phyloP scores from a whole-genome alignment of 2,329 filamentous ascomycete species.

The Fusarium floridanum region DNA sequence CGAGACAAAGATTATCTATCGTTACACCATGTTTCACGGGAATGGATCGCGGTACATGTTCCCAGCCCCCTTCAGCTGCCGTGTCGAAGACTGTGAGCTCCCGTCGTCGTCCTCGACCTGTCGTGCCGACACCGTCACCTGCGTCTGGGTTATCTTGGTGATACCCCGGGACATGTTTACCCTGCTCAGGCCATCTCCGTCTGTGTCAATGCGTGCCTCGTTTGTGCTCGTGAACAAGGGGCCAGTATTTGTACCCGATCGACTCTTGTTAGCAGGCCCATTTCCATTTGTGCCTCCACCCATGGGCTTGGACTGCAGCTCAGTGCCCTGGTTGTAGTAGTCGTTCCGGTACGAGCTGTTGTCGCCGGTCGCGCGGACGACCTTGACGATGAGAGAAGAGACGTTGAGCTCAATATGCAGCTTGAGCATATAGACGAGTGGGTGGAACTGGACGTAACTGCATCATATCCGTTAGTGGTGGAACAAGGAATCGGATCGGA shows the following conservation, averaged over 20 bases:
- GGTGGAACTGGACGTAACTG: constrained; percentile 45
- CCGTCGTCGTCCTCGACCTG: constrained; percentile 33
- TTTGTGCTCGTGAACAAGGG: constrained; percentile 27
- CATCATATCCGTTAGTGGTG: background rate
- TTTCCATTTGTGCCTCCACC: constrained; percentile 1
- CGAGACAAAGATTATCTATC: background rate
- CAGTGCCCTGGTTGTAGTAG: constrained; percentile 25
- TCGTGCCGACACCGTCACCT: constrained; percentile 34
- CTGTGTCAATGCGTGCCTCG: constrained; percentile 27
- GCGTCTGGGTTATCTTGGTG: constrained; percentile 42
- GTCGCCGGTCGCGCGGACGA: constrained; percentile 42
- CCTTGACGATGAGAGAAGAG: constrained; percentile 38
- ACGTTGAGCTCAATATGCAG: constrained; percentile 45
- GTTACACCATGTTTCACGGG: background rate
- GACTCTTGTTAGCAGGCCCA: constrained; percentile 4
- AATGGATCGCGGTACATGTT: constrained; percentile 10
- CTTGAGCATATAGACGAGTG: constrained; percentile 44
- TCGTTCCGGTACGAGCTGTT: constrained; percentile 33
- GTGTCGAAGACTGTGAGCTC: constrained; percentile 40
- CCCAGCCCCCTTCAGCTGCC: constrained; percentile 29
- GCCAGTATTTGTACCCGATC: background rate
- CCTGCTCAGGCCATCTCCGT: background rate
- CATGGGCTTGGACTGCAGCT: constrained; percentile 31
- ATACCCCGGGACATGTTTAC: constrained; percentile 27
- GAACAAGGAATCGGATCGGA: background rate